Conservation (phyloP, 345 rosid genomes). For the Limnanthes douglasii region DNA sequence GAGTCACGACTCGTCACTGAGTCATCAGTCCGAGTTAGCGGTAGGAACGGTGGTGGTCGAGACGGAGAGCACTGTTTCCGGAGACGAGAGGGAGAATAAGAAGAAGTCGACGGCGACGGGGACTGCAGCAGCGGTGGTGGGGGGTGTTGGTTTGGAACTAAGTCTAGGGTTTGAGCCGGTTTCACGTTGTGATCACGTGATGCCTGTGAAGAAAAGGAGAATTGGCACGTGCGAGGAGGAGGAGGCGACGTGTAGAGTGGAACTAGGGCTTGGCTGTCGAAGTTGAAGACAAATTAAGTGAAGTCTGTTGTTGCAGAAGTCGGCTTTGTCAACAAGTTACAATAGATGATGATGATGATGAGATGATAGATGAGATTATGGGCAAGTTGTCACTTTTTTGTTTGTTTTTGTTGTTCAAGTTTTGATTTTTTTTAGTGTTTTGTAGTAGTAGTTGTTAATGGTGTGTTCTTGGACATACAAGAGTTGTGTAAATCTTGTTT, state of each 20-base stretch:
- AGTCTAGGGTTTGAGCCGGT: slow-evolving; percentile 48
- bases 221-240: slow-evolving; percentile 22
- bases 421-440: too few relatives aligned
- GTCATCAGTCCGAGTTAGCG: slow-evolving; percentile 73
- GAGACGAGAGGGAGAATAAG: too few relatives aligned
- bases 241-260: slow-evolving; percentile 33
- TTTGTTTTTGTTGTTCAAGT: too few relatives aligned
- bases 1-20: slow-evolving; percentile 83
- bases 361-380: too few relatives aligned
- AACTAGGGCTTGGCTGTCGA: slow-evolving; percentile 40
- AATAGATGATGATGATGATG: too few relatives aligned
- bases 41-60: slow-evolving; percentile 44
- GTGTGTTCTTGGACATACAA: too few relatives aligned
- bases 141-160: slow-evolving; percentile 36
- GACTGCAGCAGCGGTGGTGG: slow-evolving; percentile 36
- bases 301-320: too few relatives aligned
- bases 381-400: too few relatives aligned
- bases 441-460: too few relatives aligned
- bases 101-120: slow-evolving; percentile 32
- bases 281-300: too few relatives aligned
- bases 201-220: slow-evolving; percentile 65
- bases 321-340: too few relatives aligned
- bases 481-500: too few relatives aligned
- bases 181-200: slow-evolving; percentile 36
- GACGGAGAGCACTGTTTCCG: slow-evolving; percentile 49